A percentile compares a stretch with the other conserved stretches of the same genome.
phyloP scores from a whole-genome alignment of 176 grass and related monocot genomes.

The Carex pumila region DNA sequence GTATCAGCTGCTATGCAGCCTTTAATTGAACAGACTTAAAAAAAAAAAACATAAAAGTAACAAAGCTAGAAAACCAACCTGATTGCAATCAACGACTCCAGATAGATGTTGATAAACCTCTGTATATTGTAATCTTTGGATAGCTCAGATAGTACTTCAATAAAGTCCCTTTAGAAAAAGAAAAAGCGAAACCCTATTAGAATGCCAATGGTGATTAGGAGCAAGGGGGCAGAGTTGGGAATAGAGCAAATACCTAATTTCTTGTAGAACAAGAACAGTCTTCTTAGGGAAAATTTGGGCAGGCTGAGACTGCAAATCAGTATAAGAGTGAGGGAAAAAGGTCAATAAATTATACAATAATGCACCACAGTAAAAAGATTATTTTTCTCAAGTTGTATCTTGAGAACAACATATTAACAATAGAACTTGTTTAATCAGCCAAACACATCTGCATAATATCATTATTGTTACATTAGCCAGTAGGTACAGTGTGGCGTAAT shows the following conservation, averaged over 20 bases:
- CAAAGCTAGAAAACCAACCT: slow-evolving; percentile 39
- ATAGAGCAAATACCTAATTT: slow-evolving; percentile 40
- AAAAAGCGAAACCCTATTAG: background rate
- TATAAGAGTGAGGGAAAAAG: background rate
- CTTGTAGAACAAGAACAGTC: slow-evolving; percentile 60
- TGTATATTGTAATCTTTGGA: slow-evolving; percentile 69
- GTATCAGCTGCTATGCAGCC: background rate
- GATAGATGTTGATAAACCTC: slow-evolving; percentile 67
- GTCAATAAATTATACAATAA: background rate
- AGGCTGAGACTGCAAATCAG: slow-evolving; percentile 66
- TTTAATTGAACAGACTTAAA: background rate
- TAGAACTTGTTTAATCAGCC: background rate
- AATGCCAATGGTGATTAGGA: background rate
- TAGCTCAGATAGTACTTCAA: slow-evolving; percentile 63
- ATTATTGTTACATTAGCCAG: background rate
- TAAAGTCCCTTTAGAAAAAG: slow-evolving; percentile 59
- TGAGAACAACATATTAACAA: background rate
- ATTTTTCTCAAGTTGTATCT: background rate
- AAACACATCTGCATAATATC: background rate
- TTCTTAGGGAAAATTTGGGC: slow-evolving; percentile 57
- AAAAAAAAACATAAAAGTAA: slow-evolving; percentile 15
- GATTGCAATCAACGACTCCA: slow-evolving; percentile 64
- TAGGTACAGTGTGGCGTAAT: background rate
- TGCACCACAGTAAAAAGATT: background rate
- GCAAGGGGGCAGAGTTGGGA: background rate